Conservation (phyloP, 345 rosid species). For the Salix koriyanagi region DNA sequence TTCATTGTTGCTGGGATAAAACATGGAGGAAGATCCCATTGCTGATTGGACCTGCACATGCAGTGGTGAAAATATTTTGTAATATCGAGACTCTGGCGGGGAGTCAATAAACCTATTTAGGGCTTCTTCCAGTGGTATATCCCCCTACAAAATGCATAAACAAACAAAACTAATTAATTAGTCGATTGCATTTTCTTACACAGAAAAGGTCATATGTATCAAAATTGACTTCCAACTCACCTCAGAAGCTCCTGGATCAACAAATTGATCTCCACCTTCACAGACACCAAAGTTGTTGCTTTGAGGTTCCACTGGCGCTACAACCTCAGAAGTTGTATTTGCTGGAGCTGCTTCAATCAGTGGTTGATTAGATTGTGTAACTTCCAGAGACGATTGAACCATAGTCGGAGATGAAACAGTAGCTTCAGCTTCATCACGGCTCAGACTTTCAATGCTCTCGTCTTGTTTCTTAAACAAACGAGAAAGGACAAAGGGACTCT, state of each 20-base stretch:
- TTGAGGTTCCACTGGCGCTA: conserved; percentile 13
- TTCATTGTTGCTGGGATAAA: conserved; percentile 18
- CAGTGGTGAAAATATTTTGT: conserved; percentile 40
- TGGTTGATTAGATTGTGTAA: conserved; percentile 19
- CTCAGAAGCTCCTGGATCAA: conserved; percentile 23
- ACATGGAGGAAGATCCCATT: conserved; percentile 30
- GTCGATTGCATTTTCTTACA: not conserved
- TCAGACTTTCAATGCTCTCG: conserved; percentile 8
- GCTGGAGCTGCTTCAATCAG: conserved; percentile 25
- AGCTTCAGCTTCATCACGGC: conserved; percentile 31
- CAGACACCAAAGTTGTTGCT: conserved; percentile 8
- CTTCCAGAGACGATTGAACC: conserved; percentile 26
- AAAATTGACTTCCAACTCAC: conserved; percentile 22
- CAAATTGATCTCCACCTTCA: conserved; percentile 11
- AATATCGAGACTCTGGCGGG: conserved; percentile 27
- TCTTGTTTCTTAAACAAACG: conserved; percentile 72
- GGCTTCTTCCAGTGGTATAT: conserved; percentile 29
- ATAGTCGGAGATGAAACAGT: conserved; percentile 31
- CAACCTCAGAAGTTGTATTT: not conserved
- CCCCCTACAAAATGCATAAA: conserved; percentile 13
- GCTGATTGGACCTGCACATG: conserved; percentile 38
- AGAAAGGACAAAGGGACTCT: conserved; percentile 63
- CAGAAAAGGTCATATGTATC: not conserved
- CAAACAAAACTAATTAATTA: not conserved
- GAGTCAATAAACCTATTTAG: conserved; percentile 19